Conservation (phyloP, 2,329 filamentous ascomycete genomes). For the Sarocladium kiliense region DNA sequence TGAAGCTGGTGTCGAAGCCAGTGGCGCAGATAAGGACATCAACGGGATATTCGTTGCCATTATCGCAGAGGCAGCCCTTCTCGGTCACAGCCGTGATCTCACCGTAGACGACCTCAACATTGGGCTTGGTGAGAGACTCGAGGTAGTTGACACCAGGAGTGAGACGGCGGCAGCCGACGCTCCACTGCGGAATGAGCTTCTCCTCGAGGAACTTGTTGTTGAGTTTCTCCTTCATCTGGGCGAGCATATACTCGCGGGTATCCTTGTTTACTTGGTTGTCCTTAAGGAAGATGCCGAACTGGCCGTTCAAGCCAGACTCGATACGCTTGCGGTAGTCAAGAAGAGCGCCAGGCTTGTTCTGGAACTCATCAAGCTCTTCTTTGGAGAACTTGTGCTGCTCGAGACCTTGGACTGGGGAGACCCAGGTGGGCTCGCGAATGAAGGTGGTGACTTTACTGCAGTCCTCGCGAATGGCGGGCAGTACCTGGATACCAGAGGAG, state of each 20-base stretch:
- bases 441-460: constrained; percentile 35
- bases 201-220: constrained; percentile 18
- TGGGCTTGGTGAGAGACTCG: constrained; percentile 35
- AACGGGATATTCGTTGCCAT: constrained; percentile 38
- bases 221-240: constrained; percentile 30
- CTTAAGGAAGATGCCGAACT: constrained; percentile 42
- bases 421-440: constrained; percentile 37
- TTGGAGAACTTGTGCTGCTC: constrained; percentile 35
- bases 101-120: constrained; percentile 41
- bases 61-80: constrained; percentile 41
- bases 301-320: constrained; percentile 39
- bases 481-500: constrained; percentile 47
- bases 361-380: constrained; percentile 35
- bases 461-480: constrained; percentile 27
- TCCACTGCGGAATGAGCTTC: constrained; percentile 46
- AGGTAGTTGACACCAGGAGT: constrained; percentile 45
- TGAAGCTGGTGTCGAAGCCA: constrained; percentile 47
- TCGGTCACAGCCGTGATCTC: constrained; percentile 39
- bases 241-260: constrained; percentile 33
- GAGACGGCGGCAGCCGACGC: constrained; percentile 40
- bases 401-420: constrained; percentile 35
- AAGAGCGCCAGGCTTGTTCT: constrained; percentile 30
- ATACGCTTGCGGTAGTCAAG: constrained; percentile 36
- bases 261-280: constrained; percentile 31
- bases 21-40: constrained; percentile 52